Evolutionary conservation across 2,329 filamentous ascomycete species (phyloP), one percentile per base, ranked within the genome.

Genomic region (Zymoseptoria pseudotritici): DNA sequence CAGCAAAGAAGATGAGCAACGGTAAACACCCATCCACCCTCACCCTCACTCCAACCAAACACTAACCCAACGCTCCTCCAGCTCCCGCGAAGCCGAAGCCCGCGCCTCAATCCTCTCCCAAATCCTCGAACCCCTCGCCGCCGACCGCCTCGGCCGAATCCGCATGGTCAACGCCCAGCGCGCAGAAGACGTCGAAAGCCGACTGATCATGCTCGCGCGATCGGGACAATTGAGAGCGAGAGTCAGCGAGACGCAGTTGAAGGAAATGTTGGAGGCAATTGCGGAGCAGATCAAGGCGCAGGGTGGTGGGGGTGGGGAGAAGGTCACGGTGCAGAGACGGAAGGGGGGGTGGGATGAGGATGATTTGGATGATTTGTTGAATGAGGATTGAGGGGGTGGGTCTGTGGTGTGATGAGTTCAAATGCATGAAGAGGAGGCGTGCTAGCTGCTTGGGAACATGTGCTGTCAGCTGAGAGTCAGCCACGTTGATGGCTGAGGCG

Each of bases 81-180:
- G 69, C 65, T 69, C 71, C 36, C 67, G 64, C 50, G 77, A 83
- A 79, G 82, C 84, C 65, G 89, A 93, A 74, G 87, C 88, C 49
- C 88, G 91, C 61, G 80, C 86, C 69, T 82, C 84, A 61, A 88
- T 97, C 68, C 86, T 99, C 63, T 84, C 83, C 68, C 94, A 97
- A 77, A 97, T 99, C 79, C 90, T 99, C 63, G 87, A 92, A 70
- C 94, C 94, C 66, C 91, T 93, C 72, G 94, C 94, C 19, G 89
- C 91, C 62, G 94, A 99, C 78, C 89, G 94, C 13, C 83, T 99
- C 1, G 91, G 90, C 59, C 90, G 94, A 66, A 97, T 99, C 78
- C 88, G 93, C 36, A 86, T 99, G 62, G 94, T 99, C 72, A 97
- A 97, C 78, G 91, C 92, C 74, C 87, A 88, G 68, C 90, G 94